Conservation (phyloP, 2,329 filamentous ascomycete species). For the Cytospora paraplurivora region DNA sequence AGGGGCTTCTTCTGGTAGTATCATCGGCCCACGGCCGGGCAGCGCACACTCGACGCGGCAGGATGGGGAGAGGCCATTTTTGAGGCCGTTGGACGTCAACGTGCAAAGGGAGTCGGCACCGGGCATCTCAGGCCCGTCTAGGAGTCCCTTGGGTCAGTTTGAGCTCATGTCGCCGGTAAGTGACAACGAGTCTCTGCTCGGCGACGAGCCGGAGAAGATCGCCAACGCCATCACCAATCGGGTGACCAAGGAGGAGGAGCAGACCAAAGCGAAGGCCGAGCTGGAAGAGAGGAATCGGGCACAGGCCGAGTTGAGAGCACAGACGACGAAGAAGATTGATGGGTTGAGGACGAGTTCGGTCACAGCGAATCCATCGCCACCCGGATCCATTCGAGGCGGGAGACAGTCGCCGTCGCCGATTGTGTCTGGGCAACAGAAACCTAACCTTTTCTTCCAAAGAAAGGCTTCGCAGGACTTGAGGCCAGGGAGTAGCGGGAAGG, state of each 20-base stretch:
- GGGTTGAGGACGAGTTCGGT: conserved; percentile 16
- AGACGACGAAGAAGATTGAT: conserved; percentile 12
- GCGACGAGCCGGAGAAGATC: conserved; percentile 36
- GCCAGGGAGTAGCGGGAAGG: conserved; percentile 20
- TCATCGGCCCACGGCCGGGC: conserved; percentile 36
- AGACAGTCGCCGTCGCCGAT: neutral
- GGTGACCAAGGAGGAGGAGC: conserved; percentile 32
- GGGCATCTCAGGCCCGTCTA: conserved; percentile 35
- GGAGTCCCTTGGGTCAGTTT: conserved; percentile 46
- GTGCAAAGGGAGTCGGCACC: conserved; percentile 39
- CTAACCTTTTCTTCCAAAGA: neutral
- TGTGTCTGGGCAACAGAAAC: conserved; percentile 6
- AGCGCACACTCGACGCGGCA: conserved; percentile 41
- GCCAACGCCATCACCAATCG: conserved; percentile 34
- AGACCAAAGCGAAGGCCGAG: conserved; percentile 27
- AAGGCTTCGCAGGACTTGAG: conserved; percentile 4
- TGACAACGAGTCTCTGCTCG: conserved; percentile 36
- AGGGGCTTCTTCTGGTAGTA: neutral
- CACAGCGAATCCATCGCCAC: conserved; percentile 38
- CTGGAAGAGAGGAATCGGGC: conserved; percentile 9
- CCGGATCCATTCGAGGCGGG: conserved; percentile 37
- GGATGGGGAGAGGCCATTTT: conserved; percentile 44
- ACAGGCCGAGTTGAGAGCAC: conserved; percentile 20
- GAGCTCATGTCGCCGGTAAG: conserved; percentile 38
- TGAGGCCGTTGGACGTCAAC: conserved; percentile 53